Conservation (phyloP, 2,329 filamentous ascomycete species). For the Aspergillus texensis region DNA sequence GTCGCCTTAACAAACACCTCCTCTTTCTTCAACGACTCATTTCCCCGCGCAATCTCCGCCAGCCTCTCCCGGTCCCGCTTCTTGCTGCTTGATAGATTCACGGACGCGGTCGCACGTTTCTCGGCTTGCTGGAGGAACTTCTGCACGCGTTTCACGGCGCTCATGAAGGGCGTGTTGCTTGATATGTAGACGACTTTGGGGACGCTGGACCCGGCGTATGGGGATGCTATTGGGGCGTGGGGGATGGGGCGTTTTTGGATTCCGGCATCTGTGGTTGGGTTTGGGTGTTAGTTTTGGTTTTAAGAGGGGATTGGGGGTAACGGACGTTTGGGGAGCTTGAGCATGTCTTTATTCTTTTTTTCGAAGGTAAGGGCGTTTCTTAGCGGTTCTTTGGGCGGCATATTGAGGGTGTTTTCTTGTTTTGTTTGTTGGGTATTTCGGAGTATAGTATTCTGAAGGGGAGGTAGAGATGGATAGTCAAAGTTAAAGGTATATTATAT, state of each 20-base stretch:
- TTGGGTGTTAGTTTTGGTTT: slow-evolving; percentile 3
- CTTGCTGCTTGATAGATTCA: slow-evolving; percentile 38
- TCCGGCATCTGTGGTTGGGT: slow-evolving; percentile 43
- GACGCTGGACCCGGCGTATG: slow-evolving; percentile 51
- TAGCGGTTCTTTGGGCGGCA: slow-evolving; percentile 22
- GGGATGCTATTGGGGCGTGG: slow-evolving; percentile 57
- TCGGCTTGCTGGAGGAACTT: slow-evolving; percentile 57
- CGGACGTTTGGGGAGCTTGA: slow-evolving; percentile 41
- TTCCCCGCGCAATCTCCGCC: slow-evolving; percentile 33
- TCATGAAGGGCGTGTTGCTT: slow-evolving; percentile 58
- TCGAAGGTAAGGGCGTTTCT: slow-evolving; percentile 39
- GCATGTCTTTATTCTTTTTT: slow-evolving; percentile 40
- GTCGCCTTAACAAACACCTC: slow-evolving; percentile 62
- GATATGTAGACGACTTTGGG: slow-evolving; percentile 62
- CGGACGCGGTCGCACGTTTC: slow-evolving; percentile 52
- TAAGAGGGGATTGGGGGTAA: neutral
- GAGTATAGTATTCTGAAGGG: no score
- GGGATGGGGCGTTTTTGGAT: slow-evolving; percentile 61
- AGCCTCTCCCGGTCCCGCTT: slow-evolving; percentile 35
- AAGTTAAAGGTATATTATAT: neutral
- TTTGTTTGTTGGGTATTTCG: neutral
- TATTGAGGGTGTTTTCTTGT: neutral
- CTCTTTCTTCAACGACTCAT: slow-evolving; percentile 45
- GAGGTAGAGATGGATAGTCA: neutral
- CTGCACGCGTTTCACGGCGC: slow-evolving; percentile 61